A percentile compares a stretch with the other conserved stretches of the same genome.
Evolutionary conservation across 2,329 filamentous ascomycete genomes (phyloP).

Genomic region (Botrytis tulipae): DNA sequence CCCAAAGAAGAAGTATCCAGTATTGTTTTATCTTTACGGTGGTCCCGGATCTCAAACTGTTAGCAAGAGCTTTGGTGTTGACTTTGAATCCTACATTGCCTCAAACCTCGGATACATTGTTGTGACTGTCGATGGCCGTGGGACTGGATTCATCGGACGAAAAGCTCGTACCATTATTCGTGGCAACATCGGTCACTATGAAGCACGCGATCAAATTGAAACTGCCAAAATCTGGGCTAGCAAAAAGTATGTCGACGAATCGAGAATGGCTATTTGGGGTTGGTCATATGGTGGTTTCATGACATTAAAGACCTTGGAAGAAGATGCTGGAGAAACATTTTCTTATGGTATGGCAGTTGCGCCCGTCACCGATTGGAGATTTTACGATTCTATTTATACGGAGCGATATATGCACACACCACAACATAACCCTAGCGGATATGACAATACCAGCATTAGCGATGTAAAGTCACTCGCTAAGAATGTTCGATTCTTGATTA

Average conservation of each 20-base stretch:
- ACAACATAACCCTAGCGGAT: slow-evolving; percentile 75
- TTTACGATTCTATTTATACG: slow-evolving; percentile 92
- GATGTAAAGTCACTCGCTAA: slow-evolving; percentile 71
- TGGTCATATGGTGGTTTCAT: slow-evolving; percentile 98
- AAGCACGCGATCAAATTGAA: slow-evolving; percentile 87
- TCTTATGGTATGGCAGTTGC: slow-evolving; percentile 97
- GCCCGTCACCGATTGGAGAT: slow-evolving; percentile 97
- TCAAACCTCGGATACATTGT: slow-evolving; percentile 87
- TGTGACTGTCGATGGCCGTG: slow-evolving; percentile 89
- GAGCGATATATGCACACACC: slow-evolving; percentile 98
- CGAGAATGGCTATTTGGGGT: slow-evolving; percentile 90
- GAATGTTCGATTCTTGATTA: slow-evolving; percentile 86
- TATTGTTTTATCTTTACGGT: slow-evolving; percentile 92
- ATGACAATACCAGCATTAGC: slow-evolving; percentile 69
- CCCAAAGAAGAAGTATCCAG: slow-evolving; percentile 79
- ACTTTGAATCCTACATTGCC: slow-evolving; percentile 89
- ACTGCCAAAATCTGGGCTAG: slow-evolving; percentile 80
- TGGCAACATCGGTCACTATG: slow-evolving; percentile 78
- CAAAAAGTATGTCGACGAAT: slow-evolving; percentile 78
- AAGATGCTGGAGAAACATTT: slow-evolving; percentile 85
- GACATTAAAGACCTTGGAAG: slow-evolving; percentile 90
- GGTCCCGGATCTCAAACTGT: slow-evolving; percentile 93
- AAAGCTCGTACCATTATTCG: slow-evolving; percentile 78
- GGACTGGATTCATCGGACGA: slow-evolving; percentile 87
- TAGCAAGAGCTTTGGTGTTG: slow-evolving; percentile 73